Evolutionary conservation across 2,329 filamentous ascomycete genomes (phyloP).

Genomic region (Botrytis aclada): DNA sequence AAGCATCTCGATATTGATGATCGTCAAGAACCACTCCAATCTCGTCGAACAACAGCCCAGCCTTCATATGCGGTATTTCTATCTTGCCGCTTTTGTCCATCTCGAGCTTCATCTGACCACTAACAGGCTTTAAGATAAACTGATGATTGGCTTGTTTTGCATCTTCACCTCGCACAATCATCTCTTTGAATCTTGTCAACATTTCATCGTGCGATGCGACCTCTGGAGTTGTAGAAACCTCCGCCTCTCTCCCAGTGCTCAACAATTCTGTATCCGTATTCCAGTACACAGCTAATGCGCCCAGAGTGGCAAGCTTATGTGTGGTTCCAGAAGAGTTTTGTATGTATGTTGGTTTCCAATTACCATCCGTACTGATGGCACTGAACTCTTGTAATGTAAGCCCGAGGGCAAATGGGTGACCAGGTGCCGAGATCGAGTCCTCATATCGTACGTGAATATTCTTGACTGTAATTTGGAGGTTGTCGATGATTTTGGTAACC

Average conservation of each 20-base stretch:
- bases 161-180: conserved; percentile 72
- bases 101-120: conserved; percentile 89
- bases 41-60: conserved; percentile 89
- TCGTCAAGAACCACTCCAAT: conserved; percentile 97
- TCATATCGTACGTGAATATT: conserved; percentile 99
- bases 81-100: conserved; percentile 87
- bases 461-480: conserved; percentile 94
- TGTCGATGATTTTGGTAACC: conserved; percentile 95
- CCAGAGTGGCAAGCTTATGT: conserved; percentile 89
- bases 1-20: conserved; percentile 90
- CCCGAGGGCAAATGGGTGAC: conserved; percentile 91
- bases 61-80: conserved; percentile 81
- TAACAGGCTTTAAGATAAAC: conserved; percentile 94
- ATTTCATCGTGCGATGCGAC: conserved; percentile 71
- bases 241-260: conserved; percentile 73
- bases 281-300: conserved; percentile 93
- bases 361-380: conserved; percentile 88
- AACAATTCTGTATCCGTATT: conserved; percentile 88
- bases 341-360: conserved; percentile 96
- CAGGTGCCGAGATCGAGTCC: conserved; percentile 90
- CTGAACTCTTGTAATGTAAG: conserved; percentile 94
- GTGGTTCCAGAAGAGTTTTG: conserved; percentile 79
- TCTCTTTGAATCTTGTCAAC: conserved; percentile 69
- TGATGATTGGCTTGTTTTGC: conserved; percentile 62
- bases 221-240: conserved; percentile 55